phyloP scores from a whole-genome alignment of 208 protist genomes.

The Strigomonas culicis region DNA sequence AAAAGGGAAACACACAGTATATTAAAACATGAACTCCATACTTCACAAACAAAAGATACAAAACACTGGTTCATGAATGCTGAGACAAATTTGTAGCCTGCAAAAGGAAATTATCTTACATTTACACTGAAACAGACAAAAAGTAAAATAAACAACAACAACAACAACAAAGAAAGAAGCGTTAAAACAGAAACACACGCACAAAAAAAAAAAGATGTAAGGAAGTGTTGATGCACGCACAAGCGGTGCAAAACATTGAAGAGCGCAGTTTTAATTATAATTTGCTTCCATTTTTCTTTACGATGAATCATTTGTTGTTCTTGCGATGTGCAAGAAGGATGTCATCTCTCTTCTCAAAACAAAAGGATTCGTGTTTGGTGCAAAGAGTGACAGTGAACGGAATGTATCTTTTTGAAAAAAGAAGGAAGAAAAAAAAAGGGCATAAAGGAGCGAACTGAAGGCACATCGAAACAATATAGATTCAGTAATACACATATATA shows the following conservation, averaged over 20 bases:
- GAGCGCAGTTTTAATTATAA: not conserved
- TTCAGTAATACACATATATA: not conserved
- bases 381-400: no score
- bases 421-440: slow-evolving; percentile 15
- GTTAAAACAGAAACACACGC: not conserved
- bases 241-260: no score
- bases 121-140: not conserved
- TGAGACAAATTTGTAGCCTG: not conserved
- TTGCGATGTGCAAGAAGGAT: no score
- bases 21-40: no score
- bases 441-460: slow-evolving; percentile 7
- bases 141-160: not conserved
- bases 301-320: not conserved
- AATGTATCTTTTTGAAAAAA: no score
- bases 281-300: not conserved
- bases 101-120: not conserved
- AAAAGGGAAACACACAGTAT: not conserved
- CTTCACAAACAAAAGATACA: not conserved
- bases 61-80: not conserved
- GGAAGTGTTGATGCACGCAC: no score
- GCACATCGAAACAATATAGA: no score
- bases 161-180: not conserved
- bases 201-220: not conserved
- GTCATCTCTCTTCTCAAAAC: no score
- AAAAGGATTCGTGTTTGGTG: no score